A percentile compares a stretch with the other conserved stretches of the same genome.
phyloP scores from a whole-genome alignment of 768 basidiomycete species.

The Suillus bovinus region DNA sequence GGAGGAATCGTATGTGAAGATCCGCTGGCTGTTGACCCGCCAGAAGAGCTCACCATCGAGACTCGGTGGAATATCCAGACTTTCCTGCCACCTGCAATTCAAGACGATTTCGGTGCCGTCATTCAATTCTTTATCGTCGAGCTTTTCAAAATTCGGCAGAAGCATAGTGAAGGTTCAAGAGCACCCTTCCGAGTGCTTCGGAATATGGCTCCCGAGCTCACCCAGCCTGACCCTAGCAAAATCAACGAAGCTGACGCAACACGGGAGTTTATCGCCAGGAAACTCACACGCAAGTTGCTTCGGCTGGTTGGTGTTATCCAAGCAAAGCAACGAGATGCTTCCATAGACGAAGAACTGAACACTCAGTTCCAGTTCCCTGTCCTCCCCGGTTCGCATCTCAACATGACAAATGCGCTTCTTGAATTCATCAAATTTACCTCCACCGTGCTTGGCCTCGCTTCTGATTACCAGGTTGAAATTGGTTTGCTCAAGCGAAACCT shows the following conservation, averaged over 20 bases:
- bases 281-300: constrained; percentile 80
- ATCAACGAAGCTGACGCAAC: constrained; percentile 66
- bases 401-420: constrained; percentile 75
- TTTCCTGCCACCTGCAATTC: constrained; percentile 85
- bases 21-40: constrained; percentile 65
- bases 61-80: constrained; percentile 92
- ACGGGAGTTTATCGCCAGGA: constrained; percentile 75
- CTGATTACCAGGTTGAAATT: constrained; percentile 83
- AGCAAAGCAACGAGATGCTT: constrained; percentile 59
- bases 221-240: constrained; percentile 68
- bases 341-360: constrained; percentile 51
- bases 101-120: constrained; percentile 68
- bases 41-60: constrained; percentile 68
- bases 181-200: constrained; percentile 75
- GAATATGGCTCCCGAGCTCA: constrained; percentile 60
- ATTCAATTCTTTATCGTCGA: constrained; percentile 86
- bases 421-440: constrained; percentile 89
- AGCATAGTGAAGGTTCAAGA: constrained; percentile 56
- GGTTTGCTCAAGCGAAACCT: constrained; percentile 87
- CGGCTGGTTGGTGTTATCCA: constrained; percentile 63
- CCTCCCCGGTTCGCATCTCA: constrained; percentile 84
- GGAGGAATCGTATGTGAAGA: constrained; percentile 88
- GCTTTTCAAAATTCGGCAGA: constrained; percentile 73
- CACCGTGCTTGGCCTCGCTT: constrained; percentile 76
- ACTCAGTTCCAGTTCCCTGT: constrained; percentile 77